phyloP scores from a whole-genome alignment of 2,329 filamentous ascomycete genomes.

The Sphaerostilbella broomeana region DNA sequence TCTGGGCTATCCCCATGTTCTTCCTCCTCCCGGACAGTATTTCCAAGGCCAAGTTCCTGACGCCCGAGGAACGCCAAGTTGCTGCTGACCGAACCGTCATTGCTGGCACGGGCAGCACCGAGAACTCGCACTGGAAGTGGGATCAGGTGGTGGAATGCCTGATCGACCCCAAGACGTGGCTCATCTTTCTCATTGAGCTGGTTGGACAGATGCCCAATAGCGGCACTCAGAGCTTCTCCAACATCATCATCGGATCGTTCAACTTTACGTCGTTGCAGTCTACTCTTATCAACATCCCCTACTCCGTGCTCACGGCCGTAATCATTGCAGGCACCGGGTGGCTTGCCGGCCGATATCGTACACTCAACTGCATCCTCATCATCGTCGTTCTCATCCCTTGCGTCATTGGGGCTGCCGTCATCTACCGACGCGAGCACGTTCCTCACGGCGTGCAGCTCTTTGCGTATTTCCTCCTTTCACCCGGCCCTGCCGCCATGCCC shows the following conservation, averaged over 20 bases:
- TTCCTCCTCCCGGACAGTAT: slow-evolving; percentile 47
- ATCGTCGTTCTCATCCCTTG: slow-evolving; percentile 43
- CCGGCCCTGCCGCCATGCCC: slow-evolving; percentile 48
- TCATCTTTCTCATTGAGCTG: slow-evolving; percentile 47
- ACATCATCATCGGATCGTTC: slow-evolving; percentile 50
- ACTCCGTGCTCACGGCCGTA: slow-evolving; percentile 44
- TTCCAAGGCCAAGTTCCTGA: slow-evolving; percentile 51
- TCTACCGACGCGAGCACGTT: slow-evolving; percentile 39
- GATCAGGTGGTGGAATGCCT: slow-evolving; percentile 48
- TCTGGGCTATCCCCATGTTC: slow-evolving; percentile 44
- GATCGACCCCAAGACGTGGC: slow-evolving; percentile 53
- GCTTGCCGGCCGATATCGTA: slow-evolving; percentile 45
- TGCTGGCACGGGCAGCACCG: slow-evolving; percentile 45
- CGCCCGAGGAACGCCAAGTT: slow-evolving; percentile 42
- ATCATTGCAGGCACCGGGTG: slow-evolving; percentile 44
- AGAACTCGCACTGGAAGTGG: slow-evolving; percentile 42
- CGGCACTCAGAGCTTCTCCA: slow-evolving; percentile 53
- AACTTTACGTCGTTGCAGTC: slow-evolving; percentile 49
- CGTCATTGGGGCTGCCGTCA: slow-evolving; percentile 46
- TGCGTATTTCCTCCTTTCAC: slow-evolving; percentile 51
- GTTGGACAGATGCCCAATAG: slow-evolving; percentile 55
- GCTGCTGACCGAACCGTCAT: slow-evolving; percentile 41
- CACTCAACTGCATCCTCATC: slow-evolving; percentile 46
- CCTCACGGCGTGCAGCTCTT: slow-evolving; percentile 42
- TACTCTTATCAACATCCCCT: slow-evolving; percentile 52